phyloP scores from a whole-genome alignment of 768 basidiomycete species.

The Russula abietina region DNA sequence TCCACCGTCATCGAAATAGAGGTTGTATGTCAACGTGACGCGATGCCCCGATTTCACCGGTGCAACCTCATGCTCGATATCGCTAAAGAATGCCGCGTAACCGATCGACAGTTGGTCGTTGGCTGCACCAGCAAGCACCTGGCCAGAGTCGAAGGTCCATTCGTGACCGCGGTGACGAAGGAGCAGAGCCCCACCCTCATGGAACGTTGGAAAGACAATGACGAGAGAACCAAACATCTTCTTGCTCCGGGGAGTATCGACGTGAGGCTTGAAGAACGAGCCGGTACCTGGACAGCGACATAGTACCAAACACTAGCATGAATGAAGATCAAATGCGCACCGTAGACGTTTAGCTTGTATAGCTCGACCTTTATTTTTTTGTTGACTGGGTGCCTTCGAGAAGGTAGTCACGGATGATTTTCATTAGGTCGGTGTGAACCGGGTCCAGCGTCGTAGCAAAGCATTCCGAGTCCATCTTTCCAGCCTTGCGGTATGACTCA shows the following conservation, averaged over 20 bases:
- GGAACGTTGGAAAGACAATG: conserved; percentile 27
- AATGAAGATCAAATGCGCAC: neutral
- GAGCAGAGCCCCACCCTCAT: conserved; percentile 42
- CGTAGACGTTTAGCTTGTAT: neutral
- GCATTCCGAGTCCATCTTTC: neutral
- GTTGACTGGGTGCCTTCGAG: neutral
- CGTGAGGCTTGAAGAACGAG: conserved; percentile 2
- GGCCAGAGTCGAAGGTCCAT: no score
- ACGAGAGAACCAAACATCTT: neutral
- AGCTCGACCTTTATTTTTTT: neutral
- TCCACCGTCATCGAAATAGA: conserved; percentile 27
- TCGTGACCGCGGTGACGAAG: conserved; percentile 30
- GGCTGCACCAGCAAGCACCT: neutral
- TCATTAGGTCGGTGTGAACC: neutral
- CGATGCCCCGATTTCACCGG: conserved; percentile 31
- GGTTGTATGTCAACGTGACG: conserved; percentile 39
- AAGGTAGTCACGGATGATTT: neutral
- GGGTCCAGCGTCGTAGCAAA: neutral
- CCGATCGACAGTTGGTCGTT: no score
- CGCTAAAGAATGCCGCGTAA: conserved; percentile 38
- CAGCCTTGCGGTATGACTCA: neutral
- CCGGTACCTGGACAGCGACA: neutral
- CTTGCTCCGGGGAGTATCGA: neutral
- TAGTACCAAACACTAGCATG: no score
- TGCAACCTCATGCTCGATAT: no score